A percentile compares a stretch with the other conserved stretches of the same genome.
Conservation (phyloP, 2,329 filamentous ascomycete species). For the Chrysosphaeria jannelii region DNA sequence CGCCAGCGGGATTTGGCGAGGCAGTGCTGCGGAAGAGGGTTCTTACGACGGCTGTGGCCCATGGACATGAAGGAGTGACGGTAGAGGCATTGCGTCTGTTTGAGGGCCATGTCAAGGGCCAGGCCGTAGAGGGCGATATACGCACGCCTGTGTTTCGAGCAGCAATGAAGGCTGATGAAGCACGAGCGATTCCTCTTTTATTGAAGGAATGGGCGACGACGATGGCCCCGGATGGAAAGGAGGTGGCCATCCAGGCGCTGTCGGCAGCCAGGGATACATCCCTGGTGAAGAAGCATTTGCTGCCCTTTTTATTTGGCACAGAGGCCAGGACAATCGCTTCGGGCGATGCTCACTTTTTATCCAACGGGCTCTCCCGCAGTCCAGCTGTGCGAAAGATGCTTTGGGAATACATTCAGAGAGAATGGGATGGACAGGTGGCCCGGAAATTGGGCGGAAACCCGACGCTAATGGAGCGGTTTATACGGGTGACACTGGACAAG, state of each 20-base stretch:
- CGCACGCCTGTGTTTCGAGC: constrained; percentile 56
- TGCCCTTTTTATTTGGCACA: constrained; percentile 47
- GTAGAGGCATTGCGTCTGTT: constrained; percentile 49
- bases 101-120: constrained; percentile 30
- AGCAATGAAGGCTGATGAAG: constrained; percentile 38
- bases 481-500: constrained; percentile 47
- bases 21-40: constrained; percentile 61
- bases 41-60: constrained; percentile 41
- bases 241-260: constrained; percentile 50
- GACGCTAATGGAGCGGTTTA: constrained; percentile 66
- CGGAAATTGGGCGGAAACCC: constrained; percentile 46
- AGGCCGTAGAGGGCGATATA: constrained; percentile 54
- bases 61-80: constrained; percentile 39
- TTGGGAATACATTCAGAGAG: constrained; percentile 62
- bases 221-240: constrained; percentile 69
- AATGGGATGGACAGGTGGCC: constrained; percentile 44
- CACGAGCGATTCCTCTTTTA: constrained; percentile 37
- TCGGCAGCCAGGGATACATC: constrained; percentile 39
- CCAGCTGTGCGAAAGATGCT: constrained; percentile 38
- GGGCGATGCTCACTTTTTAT: constrained; percentile 67
- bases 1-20: constrained; percentile 50
- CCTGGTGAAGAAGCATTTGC: constrained; percentile 34
- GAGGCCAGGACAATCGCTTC: constrained; percentile 34
- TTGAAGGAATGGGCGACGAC: constrained; percentile 65
- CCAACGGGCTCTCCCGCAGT: constrained; percentile 43